A percentile compares a stretch with the other conserved stretches of the same genome.
Conservation (phyloP, 352 stramenopile genomes). For the Thalassiosira sp. region DNA sequence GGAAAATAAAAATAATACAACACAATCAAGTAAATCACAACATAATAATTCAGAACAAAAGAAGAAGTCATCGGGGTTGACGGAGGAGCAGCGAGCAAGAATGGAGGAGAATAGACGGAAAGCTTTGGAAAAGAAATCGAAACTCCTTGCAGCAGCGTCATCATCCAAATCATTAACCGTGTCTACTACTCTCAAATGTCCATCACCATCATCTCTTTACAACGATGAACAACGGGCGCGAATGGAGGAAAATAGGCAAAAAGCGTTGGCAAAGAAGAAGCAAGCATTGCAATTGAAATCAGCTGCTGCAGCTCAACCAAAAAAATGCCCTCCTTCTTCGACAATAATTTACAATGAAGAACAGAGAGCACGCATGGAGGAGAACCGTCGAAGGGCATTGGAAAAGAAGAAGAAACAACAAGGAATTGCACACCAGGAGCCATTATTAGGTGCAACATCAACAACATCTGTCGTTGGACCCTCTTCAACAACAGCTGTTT, state of each 20-base stretch:
- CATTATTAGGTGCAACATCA: too few relatives aligned
- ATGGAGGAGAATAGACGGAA: conserved; percentile 36
- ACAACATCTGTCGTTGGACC: too few relatives aligned
- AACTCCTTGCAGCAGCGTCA: neutral
- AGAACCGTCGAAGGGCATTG: too few relatives aligned
- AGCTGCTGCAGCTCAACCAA: too few relatives aligned
- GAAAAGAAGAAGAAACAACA: too few relatives aligned
- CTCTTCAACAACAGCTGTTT: too few relatives aligned
- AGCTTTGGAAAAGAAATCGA: conserved; percentile 30
- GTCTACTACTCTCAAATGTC: neutral
- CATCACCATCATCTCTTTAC: neutral
- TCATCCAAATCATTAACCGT: too few relatives aligned
- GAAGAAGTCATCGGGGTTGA: conserved; percentile 35
- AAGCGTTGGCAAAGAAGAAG: conserved; percentile 16
- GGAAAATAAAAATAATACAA: conserved; percentile 3
- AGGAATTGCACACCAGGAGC: too few relatives aligned
- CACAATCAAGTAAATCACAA: conserved; percentile 11
- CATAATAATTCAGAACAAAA: too few relatives aligned
- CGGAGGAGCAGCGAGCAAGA: conserved; percentile 32
- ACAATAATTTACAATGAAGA: too few relatives aligned
- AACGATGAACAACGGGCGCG: conserved; percentile 10
- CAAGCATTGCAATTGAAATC: neutral
- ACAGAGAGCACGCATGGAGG: too few relatives aligned
- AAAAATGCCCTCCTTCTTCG: too few relatives aligned
- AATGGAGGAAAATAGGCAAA: conserved; percentile 17